Base-by-base conservation (phyloP, 2,329 filamentous ascomycete genomes). In the Cordyceps farinosa region DNA sequence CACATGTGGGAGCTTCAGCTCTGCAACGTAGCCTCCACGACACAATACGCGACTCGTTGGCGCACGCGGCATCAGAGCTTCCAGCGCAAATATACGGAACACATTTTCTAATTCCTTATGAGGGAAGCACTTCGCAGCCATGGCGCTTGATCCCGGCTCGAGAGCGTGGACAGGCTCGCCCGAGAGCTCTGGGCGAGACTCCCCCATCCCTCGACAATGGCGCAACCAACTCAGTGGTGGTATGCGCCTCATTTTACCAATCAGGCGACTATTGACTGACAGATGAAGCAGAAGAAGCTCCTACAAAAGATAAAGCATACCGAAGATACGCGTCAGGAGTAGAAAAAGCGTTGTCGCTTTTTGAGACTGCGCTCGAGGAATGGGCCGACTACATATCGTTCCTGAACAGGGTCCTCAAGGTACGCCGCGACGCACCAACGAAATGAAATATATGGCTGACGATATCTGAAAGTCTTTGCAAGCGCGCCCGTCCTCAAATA, bases 301-400 rank as follows among this genome's bases (percentile, higher is more conserved):
- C 79, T 15, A 77, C 77, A 50, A 87, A 86, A 74, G 87, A 89
- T 76, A 89, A 89, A 74, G 76, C 82, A 60, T 94, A 91, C 74
- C 91, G 93, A 68, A 90, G 93, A 75, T 99, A 98, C 85, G 92
- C 92, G 51, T 86, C 89, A 55, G 90, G 87, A 64, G 88, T 99
- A 68, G 94, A 98, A 72, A 87, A 92, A 75, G 90, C 92, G 40
- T 83, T 99, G 66, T 86, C 90, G 52, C 83, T 97, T 40, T 99
- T 97, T 79, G 95, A 99, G 74, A 93, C 91, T 17, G 88, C 92
- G 36, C 82, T 97, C 69, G 92, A 98, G 77, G 95, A 99, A 86
- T 99, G 95, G 95, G 95, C 96, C 55, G 95, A 99, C 78, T 99
- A 99, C 74, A 99, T 99, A 71, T 97, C 94, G 22, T 99, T 98